Base-by-base conservation (phyloP, 768 basidiomycete species). In the Collybia nuda region DNA sequence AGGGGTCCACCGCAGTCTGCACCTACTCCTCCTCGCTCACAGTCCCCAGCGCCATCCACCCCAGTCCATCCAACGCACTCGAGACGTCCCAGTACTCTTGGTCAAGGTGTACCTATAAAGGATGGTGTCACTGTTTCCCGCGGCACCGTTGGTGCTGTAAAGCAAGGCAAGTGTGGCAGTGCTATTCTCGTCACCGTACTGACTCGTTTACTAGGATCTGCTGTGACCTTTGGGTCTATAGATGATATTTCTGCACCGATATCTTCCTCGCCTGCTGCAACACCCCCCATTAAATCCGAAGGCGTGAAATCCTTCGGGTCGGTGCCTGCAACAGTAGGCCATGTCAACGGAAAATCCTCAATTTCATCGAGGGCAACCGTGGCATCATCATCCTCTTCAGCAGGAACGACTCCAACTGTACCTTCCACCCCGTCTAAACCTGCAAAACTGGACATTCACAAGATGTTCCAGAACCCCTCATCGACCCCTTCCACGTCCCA, bases 181-280 rank as follows among this genome's bases (percentile, higher is more conserved):
- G 46, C 45, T 19, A 39, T n/a, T 52, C 12, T 38, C 32, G 42
- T 29, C 41, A 44, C 47, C 24, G 46, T 51, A 40, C 55, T 44
- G 46, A 47, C 59, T 37, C 55, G 43, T 50, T 28, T 44, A 24
- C 40, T 55, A 88, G 83, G 79, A 60, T 82, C 84, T 50, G 72
- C 80, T 46, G 85, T 96, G 57, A 88, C 87, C 44, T 94, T 95
- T 74, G 93, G 93, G 60, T 92, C 92, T 41, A 90, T 94, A 78
- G 87, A 92, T 71, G 88, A 91, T 68, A 80, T 78, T 57, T 70
- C 77, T 51, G 84, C 90, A 47, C 79, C 86, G 53, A 85, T 93
- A 60, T 89, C 91, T 29, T 88, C 90, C 40, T 91, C 90, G 7
- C 90, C 92, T 29, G 88, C 90, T 48, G 73, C 81, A 44, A 78